phyloP scores from a whole-genome alignment of 768 basidiomycete genomes.

The Termitomyces sp. region DNA sequence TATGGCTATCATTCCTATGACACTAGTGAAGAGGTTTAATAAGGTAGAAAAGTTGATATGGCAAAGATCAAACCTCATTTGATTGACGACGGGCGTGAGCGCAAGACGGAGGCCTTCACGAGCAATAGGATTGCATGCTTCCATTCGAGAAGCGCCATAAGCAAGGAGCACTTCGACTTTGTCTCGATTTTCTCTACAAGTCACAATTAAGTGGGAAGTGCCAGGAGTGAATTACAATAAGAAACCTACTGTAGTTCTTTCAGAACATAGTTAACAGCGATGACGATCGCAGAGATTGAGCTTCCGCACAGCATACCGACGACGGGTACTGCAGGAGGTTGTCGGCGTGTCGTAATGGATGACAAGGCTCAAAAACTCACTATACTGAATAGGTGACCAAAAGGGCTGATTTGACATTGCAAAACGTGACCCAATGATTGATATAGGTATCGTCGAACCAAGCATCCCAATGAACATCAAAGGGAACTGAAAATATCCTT shows the following conservation, averaged over 20 bases:
- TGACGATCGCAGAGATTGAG: conserved; percentile 73
- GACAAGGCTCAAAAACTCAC: conserved; percentile 35
- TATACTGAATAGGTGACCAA: conserved; percentile 82
- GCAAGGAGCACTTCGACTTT: conserved; percentile 86
- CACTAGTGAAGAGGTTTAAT: conserved; percentile 35
- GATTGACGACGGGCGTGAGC: conserved; percentile 78
- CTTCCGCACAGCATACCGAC: conserved; percentile 86
- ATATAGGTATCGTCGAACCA: conserved; percentile 75
- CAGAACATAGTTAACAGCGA: conserved; percentile 67
- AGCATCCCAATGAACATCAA: conserved; percentile 68
- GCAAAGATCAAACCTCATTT: conserved; percentile 62
- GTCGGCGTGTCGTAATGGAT: background rate
- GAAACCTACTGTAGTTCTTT: conserved; percentile 68
- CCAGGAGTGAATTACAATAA: background rate
- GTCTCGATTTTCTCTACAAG: conserved; percentile 71
- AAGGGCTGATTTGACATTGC: conserved; percentile 79
- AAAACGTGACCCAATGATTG: conserved; percentile 70
- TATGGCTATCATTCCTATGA: conserved; percentile 75
- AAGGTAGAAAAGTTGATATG: background rate
- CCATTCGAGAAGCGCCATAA: conserved; percentile 80
- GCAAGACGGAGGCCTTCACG: conserved; percentile 78
- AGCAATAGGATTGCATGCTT: conserved; percentile 80
- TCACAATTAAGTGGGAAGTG: background rate
- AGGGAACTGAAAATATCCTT: conserved; percentile 48
- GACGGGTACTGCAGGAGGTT: conserved; percentile 57